Conservation (phyloP, 192 early-diverging fungal genomes). For the Dispira simplex region DNA sequence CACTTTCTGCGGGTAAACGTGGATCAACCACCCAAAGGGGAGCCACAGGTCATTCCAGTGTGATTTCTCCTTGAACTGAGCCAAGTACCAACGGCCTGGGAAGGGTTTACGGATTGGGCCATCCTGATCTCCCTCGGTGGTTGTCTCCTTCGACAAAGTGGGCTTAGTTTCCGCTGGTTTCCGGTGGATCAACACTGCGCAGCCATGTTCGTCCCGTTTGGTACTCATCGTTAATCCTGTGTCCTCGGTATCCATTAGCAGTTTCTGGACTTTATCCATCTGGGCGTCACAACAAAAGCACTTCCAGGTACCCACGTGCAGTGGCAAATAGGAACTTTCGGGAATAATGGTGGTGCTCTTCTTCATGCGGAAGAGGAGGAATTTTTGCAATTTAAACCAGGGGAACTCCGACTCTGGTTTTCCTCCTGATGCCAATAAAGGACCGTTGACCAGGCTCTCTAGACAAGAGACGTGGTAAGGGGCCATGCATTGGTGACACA, state of each 20-base stretch:
- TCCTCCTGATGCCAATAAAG: neutral
- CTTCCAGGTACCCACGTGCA: neutral
- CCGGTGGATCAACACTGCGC: neutral
- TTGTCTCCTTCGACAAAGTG: neutral
- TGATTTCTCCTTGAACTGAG: constrained; percentile 18
- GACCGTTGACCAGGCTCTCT: neutral
- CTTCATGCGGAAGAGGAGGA: neutral
- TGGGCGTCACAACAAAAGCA: neutral
- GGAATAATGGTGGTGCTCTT: neutral
- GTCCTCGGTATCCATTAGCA: neutral
- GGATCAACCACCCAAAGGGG: constrained; percentile 24
- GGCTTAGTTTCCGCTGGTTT: neutral
- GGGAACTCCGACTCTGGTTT: no score
- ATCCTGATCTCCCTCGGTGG: neutral
- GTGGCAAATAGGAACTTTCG: neutral
- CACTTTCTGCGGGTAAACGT: constrained; percentile 15
- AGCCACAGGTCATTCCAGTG: constrained; percentile 36
- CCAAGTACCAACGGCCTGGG: neutral
- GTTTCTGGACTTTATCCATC: neutral
- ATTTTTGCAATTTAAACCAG: neutral
- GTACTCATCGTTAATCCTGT: neutral
- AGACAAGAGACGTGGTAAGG: neutral
- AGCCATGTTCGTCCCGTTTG: neutral
- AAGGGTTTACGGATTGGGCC: neutral
- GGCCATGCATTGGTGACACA: neutral